Conservation (phyloP, 805 yeast species). For the Yarrowia sp. region DNA sequence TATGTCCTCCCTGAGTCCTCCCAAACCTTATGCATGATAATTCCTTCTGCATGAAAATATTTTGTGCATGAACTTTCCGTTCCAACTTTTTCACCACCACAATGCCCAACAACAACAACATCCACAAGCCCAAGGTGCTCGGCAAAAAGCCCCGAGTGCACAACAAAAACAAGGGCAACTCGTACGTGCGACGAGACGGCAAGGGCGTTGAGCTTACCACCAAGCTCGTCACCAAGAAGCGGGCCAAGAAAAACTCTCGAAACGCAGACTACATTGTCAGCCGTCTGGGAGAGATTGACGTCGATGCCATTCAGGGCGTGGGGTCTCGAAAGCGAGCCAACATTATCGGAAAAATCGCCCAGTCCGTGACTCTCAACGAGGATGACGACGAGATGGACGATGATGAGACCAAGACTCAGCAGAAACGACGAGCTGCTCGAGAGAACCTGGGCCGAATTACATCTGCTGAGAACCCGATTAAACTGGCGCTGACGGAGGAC, state of each 20-base stretch:
- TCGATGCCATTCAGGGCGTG: constrained; percentile 25
- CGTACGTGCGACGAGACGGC: constrained; percentile 22
- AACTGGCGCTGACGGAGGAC: constrained; percentile 57
- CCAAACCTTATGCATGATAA: no score
- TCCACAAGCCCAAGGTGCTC: constrained; percentile 69
- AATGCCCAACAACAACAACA: constrained; percentile 81
- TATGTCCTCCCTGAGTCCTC: no score
- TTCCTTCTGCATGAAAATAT: constrained; percentile 2
- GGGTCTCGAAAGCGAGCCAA: constrained; percentile 31
- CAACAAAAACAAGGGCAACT: constrained; percentile 30
- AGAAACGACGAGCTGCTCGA: constrained; percentile 44
- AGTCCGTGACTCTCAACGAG: constrained; percentile 43
- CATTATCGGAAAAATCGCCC: constrained; percentile 47
- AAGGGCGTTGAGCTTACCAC: constrained; percentile 45
- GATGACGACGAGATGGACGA: constrained; percentile 40
- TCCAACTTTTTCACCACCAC: neutral
- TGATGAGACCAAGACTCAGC: constrained; percentile 30
- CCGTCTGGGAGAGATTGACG: constrained; percentile 42
- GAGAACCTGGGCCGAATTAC: constrained; percentile 45
- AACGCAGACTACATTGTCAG: constrained; percentile 67
- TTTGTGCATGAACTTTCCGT: neutral
- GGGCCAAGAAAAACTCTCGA: constrained; percentile 75
- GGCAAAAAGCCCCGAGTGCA: constrained; percentile 36
- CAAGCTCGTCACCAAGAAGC: constrained; percentile 62
- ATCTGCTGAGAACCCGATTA: constrained; percentile 30